These are phyloP conservation scores for Xylaria sp. DNA, from an alignment of 2,329 filamentous ascomycete genomes.

Conservation along the genomic window DNA sequence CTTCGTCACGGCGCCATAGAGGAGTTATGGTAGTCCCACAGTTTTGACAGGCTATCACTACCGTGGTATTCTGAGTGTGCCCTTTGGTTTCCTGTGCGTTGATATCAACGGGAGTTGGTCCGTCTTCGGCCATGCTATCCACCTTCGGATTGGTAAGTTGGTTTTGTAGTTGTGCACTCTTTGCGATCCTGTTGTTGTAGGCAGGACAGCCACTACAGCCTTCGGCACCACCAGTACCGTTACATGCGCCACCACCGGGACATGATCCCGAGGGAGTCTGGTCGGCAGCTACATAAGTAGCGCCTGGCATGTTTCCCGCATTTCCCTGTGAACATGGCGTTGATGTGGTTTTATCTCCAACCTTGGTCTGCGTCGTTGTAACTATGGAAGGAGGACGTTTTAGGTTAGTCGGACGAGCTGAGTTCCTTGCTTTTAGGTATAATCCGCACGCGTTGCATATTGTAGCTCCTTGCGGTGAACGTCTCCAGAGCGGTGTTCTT, in stretches of 20 bases:
- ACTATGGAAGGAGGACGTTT: slow-evolving; percentile 76
- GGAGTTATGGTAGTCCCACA: slow-evolving; percentile 97
- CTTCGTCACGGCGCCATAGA: slow-evolving; percentile 92
- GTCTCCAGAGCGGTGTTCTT: slow-evolving; percentile 91
- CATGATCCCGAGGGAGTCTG: slow-evolving; percentile 85
- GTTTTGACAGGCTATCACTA: slow-evolving; percentile 94
- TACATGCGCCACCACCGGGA: slow-evolving; percentile 92
- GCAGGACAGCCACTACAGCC: slow-evolving; percentile 96
- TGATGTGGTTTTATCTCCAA: slow-evolving; percentile 54
- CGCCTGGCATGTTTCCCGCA: slow-evolving; percentile 57
- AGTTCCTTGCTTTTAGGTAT: slow-evolving; percentile 93
- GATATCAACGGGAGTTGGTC: slow-evolving; percentile 60
- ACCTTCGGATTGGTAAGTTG: slow-evolving; percentile 49
- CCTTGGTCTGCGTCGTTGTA: slow-evolving; percentile 57
- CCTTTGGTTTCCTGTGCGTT: slow-evolving; percentile 56
- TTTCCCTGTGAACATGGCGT: slow-evolving; percentile 54
- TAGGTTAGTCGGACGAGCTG: slow-evolving; percentile 87
- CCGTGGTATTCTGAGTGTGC: slow-evolving; percentile 62
- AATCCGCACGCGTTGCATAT: slow-evolving; percentile 98
- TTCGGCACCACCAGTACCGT: slow-evolving; percentile 94
- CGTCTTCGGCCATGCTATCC: slow-evolving; percentile 48
- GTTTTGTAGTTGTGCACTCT: slow-evolving; percentile 76
- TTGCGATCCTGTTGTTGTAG: slow-evolving; percentile 95
- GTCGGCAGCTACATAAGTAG: slow-evolving; percentile 82
- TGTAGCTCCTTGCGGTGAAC: slow-evolving; percentile 90